Conservation (phyloP, 78 protist genomes). For the Dictyostelium firmibasis region DNA sequence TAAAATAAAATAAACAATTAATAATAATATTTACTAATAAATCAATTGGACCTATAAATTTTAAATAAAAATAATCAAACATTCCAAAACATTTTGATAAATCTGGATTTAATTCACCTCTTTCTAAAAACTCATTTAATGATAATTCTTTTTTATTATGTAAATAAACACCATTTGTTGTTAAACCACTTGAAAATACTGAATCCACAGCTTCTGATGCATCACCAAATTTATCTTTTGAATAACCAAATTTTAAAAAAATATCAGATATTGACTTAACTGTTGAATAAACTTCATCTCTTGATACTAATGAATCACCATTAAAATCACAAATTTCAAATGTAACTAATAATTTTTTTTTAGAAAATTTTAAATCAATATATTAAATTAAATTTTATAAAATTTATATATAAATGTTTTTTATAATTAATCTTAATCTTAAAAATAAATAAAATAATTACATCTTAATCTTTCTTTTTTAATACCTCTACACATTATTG, state of each 20-base stretch:
- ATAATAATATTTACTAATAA: conserved; percentile 6
- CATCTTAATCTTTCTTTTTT: conserved; percentile 77
- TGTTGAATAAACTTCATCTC: conserved; percentile 26
- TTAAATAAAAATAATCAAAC: conserved; percentile 59
- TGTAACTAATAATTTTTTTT: conserved; percentile 14
- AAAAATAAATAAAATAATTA: background rate
- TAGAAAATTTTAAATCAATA: no score
- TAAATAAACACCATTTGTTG: conserved; percentile 7
- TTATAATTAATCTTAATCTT: no score
- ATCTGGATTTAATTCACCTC: conserved; percentile 19
- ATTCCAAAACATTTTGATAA: conserved; percentile 53
- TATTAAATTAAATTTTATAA: no score
- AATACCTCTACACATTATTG: conserved; percentile 78
- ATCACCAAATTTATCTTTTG: conserved; percentile 9
- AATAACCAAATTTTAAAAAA: conserved; percentile 3
- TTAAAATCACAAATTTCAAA: conserved; percentile 65
- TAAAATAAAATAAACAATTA: background rate
- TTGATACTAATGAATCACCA: conserved; percentile 27
- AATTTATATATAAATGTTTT: no score
- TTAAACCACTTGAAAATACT: conserved; percentile 22
- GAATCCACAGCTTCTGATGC: conserved; percentile 11
- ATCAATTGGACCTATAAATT: conserved; percentile 36
- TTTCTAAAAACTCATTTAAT: conserved; percentile 21
- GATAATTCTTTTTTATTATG: conserved; percentile 19
- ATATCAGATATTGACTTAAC: background rate